Base-by-base conservation (phyloP, 805 yeast genomes). In the Priceomyces haplophilus region DNA sequence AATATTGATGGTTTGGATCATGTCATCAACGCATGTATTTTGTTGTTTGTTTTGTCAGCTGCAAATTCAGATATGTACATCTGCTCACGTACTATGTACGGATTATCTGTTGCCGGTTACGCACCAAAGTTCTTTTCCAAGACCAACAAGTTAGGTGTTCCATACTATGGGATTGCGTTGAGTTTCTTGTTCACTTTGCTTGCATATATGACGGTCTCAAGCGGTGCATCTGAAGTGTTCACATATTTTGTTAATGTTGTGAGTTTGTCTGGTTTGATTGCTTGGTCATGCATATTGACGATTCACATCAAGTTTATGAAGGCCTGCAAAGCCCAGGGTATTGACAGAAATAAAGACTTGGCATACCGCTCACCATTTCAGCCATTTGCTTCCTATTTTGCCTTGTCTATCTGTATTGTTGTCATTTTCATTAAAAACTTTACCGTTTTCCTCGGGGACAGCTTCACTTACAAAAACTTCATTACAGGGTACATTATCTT, bases 401-500 rank as follows among this genome's bases (percentile, higher is more conserved):
- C 88, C 1, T 61, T 85, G 40, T 53, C 58, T 30, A 56, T 80
- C 48, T 80, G 86, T 60, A 44, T 65, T 40, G 42, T 84, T 40
- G 69, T 85, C 46, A 72, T 82, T 7, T 53, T 85, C 37, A 77
- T 81, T 58, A 85, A 85, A 64, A 83, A 83, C 52, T 84, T 83
- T 60, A 80, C 88, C 1, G 89, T 79, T 2, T 85, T 85, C 68
- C 67, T 85, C 50, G 79, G 79, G 39, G 64, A 56, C 12, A 50
- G 50, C 2, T 82, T 85, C 59, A 75, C 77, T 49, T 81, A 80
- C 65, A 78, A 79, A 61, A 70, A 71, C 15, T 86, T 86, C 57
- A 82, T 85, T 55, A 83, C 91, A 25, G 89, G 90, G 35, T 85
- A 85, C 64, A 82, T 85, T 54, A 85, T 86, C 23, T 73, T 85